phyloP scores from a whole-genome alignment of 441 rosid species.

The Mallotus repandus region DNA sequence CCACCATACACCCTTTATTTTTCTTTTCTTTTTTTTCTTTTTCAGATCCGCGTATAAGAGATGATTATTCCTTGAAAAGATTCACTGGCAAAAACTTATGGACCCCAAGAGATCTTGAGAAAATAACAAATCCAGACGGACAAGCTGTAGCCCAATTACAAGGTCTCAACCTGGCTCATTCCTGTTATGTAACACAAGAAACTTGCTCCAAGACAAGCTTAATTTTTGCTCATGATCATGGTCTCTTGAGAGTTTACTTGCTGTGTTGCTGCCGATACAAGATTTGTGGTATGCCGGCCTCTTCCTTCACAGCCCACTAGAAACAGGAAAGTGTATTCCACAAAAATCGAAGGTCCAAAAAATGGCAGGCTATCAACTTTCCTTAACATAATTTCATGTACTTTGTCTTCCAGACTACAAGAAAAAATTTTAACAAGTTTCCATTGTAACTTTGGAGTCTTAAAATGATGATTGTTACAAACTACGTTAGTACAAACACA shows the following conservation, averaged over 20 bases:
- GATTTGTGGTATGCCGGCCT: too few species aligned
- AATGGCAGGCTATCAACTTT: neutral
- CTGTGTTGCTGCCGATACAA: too few species aligned
- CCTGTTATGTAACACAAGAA: too few species aligned
- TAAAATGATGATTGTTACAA: conserved; percentile 30
- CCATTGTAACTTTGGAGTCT: conserved; percentile 19
- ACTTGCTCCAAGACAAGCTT: neutral
- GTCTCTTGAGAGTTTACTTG: too few species aligned
- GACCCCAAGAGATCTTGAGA: neutral
- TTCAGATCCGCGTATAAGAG: neutral
- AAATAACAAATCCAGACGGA: neutral
- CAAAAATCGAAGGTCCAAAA: neutral
- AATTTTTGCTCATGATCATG: neutral
- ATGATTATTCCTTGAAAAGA: neutral
- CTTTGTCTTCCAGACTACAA: conserved; percentile 10
- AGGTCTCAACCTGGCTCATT: neutral
- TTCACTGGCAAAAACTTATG: neutral
- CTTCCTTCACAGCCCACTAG: too few species aligned
- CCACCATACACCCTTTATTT: neutral
- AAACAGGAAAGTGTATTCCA: neutral
- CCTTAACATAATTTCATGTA: neutral
- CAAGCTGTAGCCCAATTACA: neutral
- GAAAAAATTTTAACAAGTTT: conserved; percentile 11
- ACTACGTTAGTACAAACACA: conserved; percentile 52
- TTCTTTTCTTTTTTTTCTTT: neutral